Conservation (phyloP, 129 eudicot species). For the carrot (Daucus carota) region DH1_v3.0 NC_030386.2:5831501-5832000, state of each 20-base stretch:
- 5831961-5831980: constrained; percentile 19
- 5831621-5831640: background rate
- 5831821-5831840: background rate
- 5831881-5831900: constrained; percentile 29
- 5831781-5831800: background rate
- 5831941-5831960: constrained; percentile 12
- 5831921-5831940: constrained; percentile 17
- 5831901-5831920: constrained; percentile 12
- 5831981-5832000: constrained; percentile 10
- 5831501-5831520: too few species aligned
- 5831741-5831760: background rate
- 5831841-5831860: background rate
- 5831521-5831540: too few species aligned
- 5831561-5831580: too few species aligned
- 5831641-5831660: background rate
- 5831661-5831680: constrained; percentile 60
- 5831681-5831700: constrained; percentile 27
- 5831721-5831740: background rate
- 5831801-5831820: background rate
- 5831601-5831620: too few species aligned
- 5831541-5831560: too few species aligned
- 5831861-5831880: constrained; percentile 17
- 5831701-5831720: background rate
- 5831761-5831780: background rate
- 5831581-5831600: too few species aligned